Evolutionary conservation across 2,329 filamentous ascomycete species (phyloP).

Genomic region (Chaetomiaceae sp.): DNA sequence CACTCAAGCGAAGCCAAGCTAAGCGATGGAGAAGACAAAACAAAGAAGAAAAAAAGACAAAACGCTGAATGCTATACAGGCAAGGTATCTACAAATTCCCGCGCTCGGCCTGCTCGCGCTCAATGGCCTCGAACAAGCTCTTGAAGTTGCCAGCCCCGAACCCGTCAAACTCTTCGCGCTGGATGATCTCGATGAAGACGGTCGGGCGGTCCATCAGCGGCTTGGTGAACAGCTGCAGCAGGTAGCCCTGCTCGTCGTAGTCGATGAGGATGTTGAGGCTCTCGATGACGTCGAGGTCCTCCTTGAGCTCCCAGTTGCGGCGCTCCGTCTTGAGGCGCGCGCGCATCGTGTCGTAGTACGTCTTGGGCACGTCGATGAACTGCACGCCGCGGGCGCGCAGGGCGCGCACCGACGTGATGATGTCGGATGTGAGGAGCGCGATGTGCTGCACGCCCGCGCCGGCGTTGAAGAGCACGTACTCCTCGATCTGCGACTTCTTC

Average conservation of each 20-base stretch:
- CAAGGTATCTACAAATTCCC: constrained; percentile 62
- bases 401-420: constrained; percentile 70
- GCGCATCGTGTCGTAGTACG: constrained; percentile 78
- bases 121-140: constrained; percentile 90
- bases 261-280: constrained; percentile 85
- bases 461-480: constrained; percentile 85
- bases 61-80: not conserved
- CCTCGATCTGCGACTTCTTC: constrained; percentile 91
- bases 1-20: no score
- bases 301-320: constrained; percentile 60
- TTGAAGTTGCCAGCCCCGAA: constrained; percentile 97
- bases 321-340: constrained; percentile 62
- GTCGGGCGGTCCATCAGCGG: constrained; percentile 92
- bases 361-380: constrained; percentile 84
- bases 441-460: constrained; percentile 92
- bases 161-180: constrained; percentile 82
- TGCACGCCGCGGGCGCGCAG: constrained; percentile 84
- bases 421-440: constrained; percentile 75
- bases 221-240: constrained; percentile 74
- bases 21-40: not conserved
- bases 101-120: constrained; percentile 80
- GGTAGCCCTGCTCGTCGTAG: constrained; percentile 87
- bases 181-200: constrained; percentile 95
- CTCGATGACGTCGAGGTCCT: constrained; percentile 74
- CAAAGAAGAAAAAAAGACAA: no score